Evolutionary conservation across 805 yeast genomes (phyloP).

Genomic region (Brettanomyces custersianus): DNA sequence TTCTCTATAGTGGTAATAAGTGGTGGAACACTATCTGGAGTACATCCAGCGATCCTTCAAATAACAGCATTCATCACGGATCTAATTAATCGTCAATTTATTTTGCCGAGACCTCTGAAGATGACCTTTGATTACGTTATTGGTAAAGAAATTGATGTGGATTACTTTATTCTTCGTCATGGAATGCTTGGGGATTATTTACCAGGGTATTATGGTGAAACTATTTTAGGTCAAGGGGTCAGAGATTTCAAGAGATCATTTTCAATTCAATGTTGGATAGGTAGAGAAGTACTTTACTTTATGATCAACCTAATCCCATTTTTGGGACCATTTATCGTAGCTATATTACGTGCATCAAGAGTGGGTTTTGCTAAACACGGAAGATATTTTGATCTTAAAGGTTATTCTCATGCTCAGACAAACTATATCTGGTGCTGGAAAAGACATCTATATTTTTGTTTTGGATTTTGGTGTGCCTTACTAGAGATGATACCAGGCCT

Average conservation of each 20-base stretch:
- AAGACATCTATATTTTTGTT: slow-evolving; percentile 29
- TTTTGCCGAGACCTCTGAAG: slow-evolving; percentile 24
- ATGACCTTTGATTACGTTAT: slow-evolving; percentile 25
- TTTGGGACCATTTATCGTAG: slow-evolving; percentile 46
- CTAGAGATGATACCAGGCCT: slow-evolving; percentile 48
- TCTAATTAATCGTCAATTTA: slow-evolving; percentile 19
- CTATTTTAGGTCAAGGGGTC: slow-evolving; percentile 13
- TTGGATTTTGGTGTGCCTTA: slow-evolving; percentile 42
- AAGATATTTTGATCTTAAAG: slow-evolving; percentile 51
- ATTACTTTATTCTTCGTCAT: slow-evolving; percentile 10
- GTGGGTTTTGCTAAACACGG: slow-evolving; percentile 44
- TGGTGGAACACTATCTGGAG: slow-evolving; percentile 16
- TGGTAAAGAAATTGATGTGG: slow-evolving; percentile 11
- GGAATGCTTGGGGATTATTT: slow-evolving; percentile 17
- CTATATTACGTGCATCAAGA: slow-evolving; percentile 43
- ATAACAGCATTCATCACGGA: slow-evolving; percentile 22
- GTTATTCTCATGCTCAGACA: slow-evolving; percentile 34
- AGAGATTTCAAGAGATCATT: slow-evolving; percentile 14
- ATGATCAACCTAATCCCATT: slow-evolving; percentile 43
- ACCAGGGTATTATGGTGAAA: slow-evolving; percentile 21
- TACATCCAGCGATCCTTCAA: slow-evolving; percentile 22
- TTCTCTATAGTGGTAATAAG: slow-evolving; percentile 12
- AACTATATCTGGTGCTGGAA: slow-evolving; percentile 27
- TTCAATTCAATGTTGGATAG: slow-evolving; percentile 33
- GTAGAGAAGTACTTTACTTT: slow-evolving; percentile 28